A percentile compares a stretch with the other conserved stretches of the same genome.
Conservation (phyloP, 2,329 filamentous ascomycete genomes). For the Lasiodiplodia sp. region DNA sequence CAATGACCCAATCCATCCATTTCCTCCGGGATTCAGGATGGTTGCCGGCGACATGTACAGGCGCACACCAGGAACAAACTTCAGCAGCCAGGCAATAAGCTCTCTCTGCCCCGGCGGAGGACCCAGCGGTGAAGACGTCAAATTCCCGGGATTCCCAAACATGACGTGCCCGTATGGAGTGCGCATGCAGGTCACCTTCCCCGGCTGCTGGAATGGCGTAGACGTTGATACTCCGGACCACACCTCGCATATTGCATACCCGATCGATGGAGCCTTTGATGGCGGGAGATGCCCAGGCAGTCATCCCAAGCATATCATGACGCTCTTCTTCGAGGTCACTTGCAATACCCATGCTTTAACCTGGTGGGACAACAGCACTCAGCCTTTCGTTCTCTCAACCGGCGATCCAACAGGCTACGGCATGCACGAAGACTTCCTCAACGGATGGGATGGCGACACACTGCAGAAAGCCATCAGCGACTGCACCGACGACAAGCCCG, state of each 20-base stretch:
- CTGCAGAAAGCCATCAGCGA: conserved; percentile 72
- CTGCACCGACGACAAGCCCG: conserved; percentile 67
- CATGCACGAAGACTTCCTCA: conserved; percentile 72
- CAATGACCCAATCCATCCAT: conserved; percentile 71
- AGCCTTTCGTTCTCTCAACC: conserved; percentile 69
- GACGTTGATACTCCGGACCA: conserved; percentile 64
- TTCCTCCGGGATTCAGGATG: conserved; percentile 76
- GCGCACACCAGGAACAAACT: conserved; percentile 62
- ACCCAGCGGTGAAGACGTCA: neutral
- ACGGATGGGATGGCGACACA: conserved; percentile 71
- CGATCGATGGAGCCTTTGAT: conserved; percentile 53
- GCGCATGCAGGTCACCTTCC: conserved; percentile 74
- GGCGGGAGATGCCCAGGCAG: conserved; percentile 61
- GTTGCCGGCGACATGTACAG: conserved; percentile 68
- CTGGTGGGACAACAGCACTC: conserved; percentile 52
- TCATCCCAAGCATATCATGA: conserved; percentile 63
- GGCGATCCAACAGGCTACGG: conserved; percentile 75
- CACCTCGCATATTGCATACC: conserved; percentile 71
- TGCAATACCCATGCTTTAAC: conserved; percentile 60
- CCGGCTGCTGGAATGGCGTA: conserved; percentile 74
- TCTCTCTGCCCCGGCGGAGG: conserved; percentile 61
- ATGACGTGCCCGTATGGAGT: conserved; percentile 68
- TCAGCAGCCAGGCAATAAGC: conserved; percentile 62
- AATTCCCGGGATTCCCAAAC: conserved; percentile 67
- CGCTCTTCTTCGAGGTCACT: conserved; percentile 66